Evolutionary conservation across 1,139 yeast genomes (phyloP).

Genomic region (Wickerhamomyces sp.): DNA sequence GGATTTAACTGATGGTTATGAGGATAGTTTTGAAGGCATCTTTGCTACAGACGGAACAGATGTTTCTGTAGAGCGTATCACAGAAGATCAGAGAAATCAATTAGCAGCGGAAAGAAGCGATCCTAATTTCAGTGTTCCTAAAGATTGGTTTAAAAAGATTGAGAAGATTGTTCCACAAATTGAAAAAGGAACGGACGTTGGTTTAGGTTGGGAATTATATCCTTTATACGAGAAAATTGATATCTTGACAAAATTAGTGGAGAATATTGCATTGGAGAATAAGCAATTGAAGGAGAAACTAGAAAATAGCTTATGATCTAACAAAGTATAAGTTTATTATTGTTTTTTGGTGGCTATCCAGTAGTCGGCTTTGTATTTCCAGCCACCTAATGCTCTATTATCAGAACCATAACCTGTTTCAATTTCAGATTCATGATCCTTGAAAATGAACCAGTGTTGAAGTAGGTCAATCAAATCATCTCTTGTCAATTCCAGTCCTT

Average conservation of each 20-base stretch:
- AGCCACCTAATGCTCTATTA: constrained; percentile 47
- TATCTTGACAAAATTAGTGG: constrained; percentile 28
- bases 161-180: constrained; percentile 53
- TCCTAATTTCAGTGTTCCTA: constrained; percentile 57
- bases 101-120: constrained; percentile 65
- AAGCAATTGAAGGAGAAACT: constrained; percentile 12
- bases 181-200: constrained; percentile 45
- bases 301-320: background rate
- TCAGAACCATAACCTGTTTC: constrained; percentile 57
- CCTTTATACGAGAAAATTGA: constrained; percentile 43
- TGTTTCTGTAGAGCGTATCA: constrained; percentile 10
- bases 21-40: constrained; percentile 35
- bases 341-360: constrained; percentile 54
- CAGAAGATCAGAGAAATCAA: constrained; percentile 44
- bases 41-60: constrained; percentile 23
- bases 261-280: constrained; percentile 16
- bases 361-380: constrained; percentile 61
- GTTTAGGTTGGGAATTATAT: constrained; percentile 65
- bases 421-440: constrained; percentile 40
- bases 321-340: background rate
- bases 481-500: constrained; percentile 61
- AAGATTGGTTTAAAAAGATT: constrained; percentile 47
- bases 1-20: constrained; percentile 79
- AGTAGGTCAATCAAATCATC: constrained; percentile 55
- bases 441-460: constrained; percentile 42